Conservation (phyloP, 345 rosid genomes). For the Turnera subulata region DNA sequence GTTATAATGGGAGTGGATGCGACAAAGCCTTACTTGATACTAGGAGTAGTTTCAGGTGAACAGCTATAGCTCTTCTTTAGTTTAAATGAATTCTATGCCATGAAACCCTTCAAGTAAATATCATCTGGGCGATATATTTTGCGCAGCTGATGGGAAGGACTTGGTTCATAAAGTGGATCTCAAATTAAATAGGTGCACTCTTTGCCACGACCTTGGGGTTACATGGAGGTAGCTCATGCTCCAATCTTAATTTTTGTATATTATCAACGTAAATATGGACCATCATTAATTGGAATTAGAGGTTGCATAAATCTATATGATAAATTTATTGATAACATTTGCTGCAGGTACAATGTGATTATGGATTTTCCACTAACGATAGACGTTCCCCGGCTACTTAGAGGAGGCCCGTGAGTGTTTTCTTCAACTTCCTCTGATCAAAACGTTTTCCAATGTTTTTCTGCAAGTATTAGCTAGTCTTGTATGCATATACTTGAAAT, state of each 20-base stretch:
- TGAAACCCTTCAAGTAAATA: neutral
- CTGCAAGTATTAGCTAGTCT: too few species aligned
- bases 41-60: conserved; percentile 45
- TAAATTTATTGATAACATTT: neutral
- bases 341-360: conserved; percentile 46
- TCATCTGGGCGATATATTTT: neutral
- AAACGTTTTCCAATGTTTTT: neutral
- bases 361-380: conserved; percentile 38
- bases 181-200: conserved; percentile 14
- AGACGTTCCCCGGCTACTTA: conserved; percentile 34
- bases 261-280: neutral
- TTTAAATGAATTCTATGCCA: conserved; percentile 11
- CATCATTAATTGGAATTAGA: neutral
- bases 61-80: neutral
- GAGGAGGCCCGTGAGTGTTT: conserved; percentile 50
- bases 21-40: conserved; percentile 29
- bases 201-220: conserved; percentile 37
- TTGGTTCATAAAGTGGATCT: conserved; percentile 19
- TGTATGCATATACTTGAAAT: too few species aligned
- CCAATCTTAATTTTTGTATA: neutral
- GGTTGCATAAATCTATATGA: neutral
- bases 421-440: neutral
- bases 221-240: conserved; percentile 19
- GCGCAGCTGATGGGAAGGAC: conserved; percentile 18
- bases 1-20: conserved; percentile 35